Evolutionary conservation across 2,329 filamentous ascomycete species (phyloP), one percentile per base, ranked within the genome.

Genomic region (Microsporum audouinii): DNA sequence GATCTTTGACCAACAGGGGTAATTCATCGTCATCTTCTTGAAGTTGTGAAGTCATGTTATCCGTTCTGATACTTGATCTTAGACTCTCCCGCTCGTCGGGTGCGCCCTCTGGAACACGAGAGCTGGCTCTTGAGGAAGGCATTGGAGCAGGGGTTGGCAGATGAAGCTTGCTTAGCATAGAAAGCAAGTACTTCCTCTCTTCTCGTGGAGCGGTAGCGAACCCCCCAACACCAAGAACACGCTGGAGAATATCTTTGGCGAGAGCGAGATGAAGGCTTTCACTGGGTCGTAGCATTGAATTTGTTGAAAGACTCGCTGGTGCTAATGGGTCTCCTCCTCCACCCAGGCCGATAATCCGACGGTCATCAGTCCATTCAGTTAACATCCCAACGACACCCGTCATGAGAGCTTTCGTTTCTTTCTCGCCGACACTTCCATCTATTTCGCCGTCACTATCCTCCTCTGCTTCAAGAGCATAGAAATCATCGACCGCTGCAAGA

Each of bases 301-400:
- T 14, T n/a, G 59, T 86, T 73, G 83, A 86, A 59, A 82, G 80
- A 0, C 78, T 78, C 57, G 88, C 83, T 58, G 74, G 75, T 29
- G 70, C 75, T 62, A 77, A 75, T 1, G 80, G 68, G 33, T 77
- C 66, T 33, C 71, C 71, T 53, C 77, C 65, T 77, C 80, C 61
- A 72, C 81, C 75, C 76, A 88, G 76, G 77, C 89, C 79, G 8
- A 84, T 76, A 5, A 84, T 79, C 72, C 95, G 91, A 57, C 92
- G 81, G 41, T 91, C 91, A 72, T 97, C 92, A 0, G 92, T 97
- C 94, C 92, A 97, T 71, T 97, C 92, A 0, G 91, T 84, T 5
- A 97, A 77, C 75, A 78, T 77, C 69, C 91, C 92, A 2, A 88
- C 85, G 0, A 89, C 90, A 62, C 95, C 88, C 2, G 86, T 83